Evolutionary conservation across 1,284 basidiomycete species (phyloP), one percentile per base, ranked within the genome.

Genomic region (Malassezia sp.): DNA sequence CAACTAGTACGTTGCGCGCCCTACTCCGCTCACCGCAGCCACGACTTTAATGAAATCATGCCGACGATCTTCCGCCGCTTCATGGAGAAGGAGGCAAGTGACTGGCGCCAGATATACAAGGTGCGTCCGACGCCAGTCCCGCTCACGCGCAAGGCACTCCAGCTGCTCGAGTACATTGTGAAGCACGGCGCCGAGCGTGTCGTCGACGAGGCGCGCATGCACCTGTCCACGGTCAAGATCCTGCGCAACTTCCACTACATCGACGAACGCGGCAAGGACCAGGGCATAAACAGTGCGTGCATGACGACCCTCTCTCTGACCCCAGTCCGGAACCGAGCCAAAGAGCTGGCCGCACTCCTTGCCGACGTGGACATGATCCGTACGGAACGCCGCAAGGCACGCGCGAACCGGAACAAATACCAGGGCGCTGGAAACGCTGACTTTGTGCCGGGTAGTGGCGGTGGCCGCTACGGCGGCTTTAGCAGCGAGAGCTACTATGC

Each of bases 71-170:
- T 95, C 72, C 78, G 82, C 4, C 80, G 85, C 21, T 74, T 74
- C 52, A 73, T 73, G 45, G 85, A 90, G 73, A 96, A 95, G 74
- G 93, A 97, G 72, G 93, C 93, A 0, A 77, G 84, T 23, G 88
- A 99, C 70, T 99, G 91, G 91, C 78, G 91, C 31, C 90, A 97
- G 73, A 97, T 99, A 55, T 99, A 99, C 79, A 99, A 99, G 77
- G 56, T 87, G n/a, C 76, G 95, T n/a, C n/a, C n/a, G n/a, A n/a
- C n/a, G n/a, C 14, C 85, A 89, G 73, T 76, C 93, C 4, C 78
- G 93, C 41, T 88, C 93, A 72, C 96, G 95, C 71, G 79, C 96
- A 54, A 88, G 85, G 82, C 88, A n/a, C 76, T 95, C 14, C 85
- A 90, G 73, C 76, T 95, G 4, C 78, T 95, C 41, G 90, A 95